Evolutionary conservation across 2,329 filamentous ascomycete species (phyloP).

Genomic region (Triangularia setosa): DNA sequence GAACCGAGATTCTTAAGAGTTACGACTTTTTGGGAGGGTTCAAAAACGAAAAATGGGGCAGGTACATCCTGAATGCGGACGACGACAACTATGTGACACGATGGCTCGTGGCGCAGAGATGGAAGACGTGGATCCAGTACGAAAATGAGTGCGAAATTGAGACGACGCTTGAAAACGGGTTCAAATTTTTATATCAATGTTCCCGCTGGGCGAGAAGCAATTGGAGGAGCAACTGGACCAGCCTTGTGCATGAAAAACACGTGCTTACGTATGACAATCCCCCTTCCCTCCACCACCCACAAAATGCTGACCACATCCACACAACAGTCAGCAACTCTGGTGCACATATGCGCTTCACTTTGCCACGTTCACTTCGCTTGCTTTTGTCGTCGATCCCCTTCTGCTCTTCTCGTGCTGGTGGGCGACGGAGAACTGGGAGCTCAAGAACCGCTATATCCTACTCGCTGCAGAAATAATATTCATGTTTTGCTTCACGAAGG

Average conservation of each 20-base stretch:
- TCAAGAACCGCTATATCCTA: constrained; percentile 49
- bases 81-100: constrained; percentile 98
- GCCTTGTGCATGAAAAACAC: constrained; percentile 75
- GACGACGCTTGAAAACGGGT: constrained; percentile 85
- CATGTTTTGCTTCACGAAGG: constrained; percentile 81
- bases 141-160: constrained; percentile 85
- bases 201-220: constrained; percentile 94
- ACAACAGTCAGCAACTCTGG: constrained; percentile 77
- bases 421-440: constrained; percentile 60
- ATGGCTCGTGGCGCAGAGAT: constrained; percentile 87
- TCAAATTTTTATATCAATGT: constrained; percentile 89
- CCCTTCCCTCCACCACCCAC: too few species aligned
- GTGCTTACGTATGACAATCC: constrained; percentile 52
- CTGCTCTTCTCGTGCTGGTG: constrained; percentile 67
- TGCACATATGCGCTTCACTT: constrained; percentile 90
- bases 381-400: constrained; percentile 72
- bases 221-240: constrained; percentile 95
- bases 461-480: constrained; percentile 60
- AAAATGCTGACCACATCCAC: constrained; percentile 20
- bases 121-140: constrained; percentile 96
- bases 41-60: constrained; percentile 84
- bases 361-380: constrained; percentile 87
- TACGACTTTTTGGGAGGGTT: constrained; percentile 83
- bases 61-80: constrained; percentile 87
- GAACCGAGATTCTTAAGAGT: constrained; percentile 80